Percentiles rank a stretch among this genome's conserved stretches.
Conservation (phyloP, 2,329 filamentous ascomycete species). For the Apiospora pterosperma region DNA sequence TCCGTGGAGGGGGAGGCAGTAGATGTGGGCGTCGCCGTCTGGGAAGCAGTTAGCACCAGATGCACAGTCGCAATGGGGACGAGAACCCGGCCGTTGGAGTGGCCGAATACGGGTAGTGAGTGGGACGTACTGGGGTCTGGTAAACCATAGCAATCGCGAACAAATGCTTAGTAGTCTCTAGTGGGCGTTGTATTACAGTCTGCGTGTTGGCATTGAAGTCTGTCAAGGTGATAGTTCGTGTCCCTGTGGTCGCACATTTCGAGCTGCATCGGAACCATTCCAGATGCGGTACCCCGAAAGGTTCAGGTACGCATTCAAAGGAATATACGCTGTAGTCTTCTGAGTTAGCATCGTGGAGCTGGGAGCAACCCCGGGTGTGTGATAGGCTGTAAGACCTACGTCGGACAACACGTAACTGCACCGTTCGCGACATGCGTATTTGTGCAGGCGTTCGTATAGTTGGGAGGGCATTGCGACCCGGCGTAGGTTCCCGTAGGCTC, state of each 20-base stretch:
- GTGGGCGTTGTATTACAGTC: background rate
- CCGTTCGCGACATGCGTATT: background rate
- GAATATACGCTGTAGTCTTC: background rate
- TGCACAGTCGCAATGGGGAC: background rate
- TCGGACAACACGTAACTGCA: slow-evolving; percentile 21
- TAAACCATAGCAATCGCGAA: slow-evolving; percentile 1
- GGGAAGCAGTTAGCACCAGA: background rate
- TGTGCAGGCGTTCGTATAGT: slow-evolving; percentile 20
- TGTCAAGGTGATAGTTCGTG: background rate
- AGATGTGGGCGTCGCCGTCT: background rate
- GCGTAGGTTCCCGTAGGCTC: slow-evolving; percentile 13
- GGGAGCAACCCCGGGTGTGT: background rate
- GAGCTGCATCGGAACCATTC: background rate
- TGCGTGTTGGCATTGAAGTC: background rate
- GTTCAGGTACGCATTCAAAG: background rate
- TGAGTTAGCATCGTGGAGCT: background rate
- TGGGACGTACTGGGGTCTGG: background rate
- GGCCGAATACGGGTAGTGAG: background rate
- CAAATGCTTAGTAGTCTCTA: background rate
- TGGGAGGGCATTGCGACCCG: slow-evolving; percentile 16
- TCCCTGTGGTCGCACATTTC: background rate
- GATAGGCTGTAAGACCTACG: slow-evolving; percentile 5
- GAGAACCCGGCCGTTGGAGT: no score
- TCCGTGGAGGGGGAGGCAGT: background rate
- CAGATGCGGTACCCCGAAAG: background rate